phyloP scores from a whole-genome alignment of 495 filamentous ascomycete genomes.

The Sporormia fimetaria region DNA sequence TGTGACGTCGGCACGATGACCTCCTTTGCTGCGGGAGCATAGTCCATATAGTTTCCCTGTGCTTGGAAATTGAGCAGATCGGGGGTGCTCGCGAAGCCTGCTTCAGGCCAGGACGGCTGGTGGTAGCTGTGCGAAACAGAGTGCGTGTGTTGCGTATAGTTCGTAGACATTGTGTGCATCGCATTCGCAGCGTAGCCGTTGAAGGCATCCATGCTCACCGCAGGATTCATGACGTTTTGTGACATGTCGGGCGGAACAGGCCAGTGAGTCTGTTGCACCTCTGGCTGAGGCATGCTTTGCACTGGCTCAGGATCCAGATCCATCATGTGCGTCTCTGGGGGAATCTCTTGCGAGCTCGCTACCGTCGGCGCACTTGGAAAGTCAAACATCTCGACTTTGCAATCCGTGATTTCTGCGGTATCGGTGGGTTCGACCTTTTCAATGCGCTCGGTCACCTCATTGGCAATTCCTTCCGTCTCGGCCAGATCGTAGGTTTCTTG shows the following conservation, averaged over 20 bases:
- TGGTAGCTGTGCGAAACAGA: constrained; percentile 17
- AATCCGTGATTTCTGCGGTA: no score
- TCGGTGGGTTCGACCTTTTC: constrained; percentile 3
- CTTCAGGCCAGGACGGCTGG: constrained; percentile 15
- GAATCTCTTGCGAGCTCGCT: constrained; percentile 10
- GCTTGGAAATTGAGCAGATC: constrained; percentile 19
- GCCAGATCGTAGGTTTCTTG: constrained; percentile 20
- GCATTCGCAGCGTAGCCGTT: constrained; percentile 4
- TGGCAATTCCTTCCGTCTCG: constrained; percentile 2
- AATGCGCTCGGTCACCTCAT: constrained; percentile 1
- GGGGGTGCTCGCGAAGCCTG: constrained; percentile 14
- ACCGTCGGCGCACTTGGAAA: constrained; percentile 3
- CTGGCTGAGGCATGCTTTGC: constrained; percentile 6
- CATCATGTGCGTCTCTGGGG: constrained; percentile 14
- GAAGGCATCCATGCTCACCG: constrained; percentile 12
- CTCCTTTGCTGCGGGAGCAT: constrained; percentile 7
- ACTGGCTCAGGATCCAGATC: constrained; percentile 14
- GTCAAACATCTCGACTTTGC: constrained; percentile 17
- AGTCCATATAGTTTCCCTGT: constrained; percentile 13
- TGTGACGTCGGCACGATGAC: constrained; percentile 15
- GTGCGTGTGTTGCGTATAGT: constrained; percentile 10
- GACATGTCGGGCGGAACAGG: constrained; percentile 18
- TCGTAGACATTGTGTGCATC: constrained; percentile 9
- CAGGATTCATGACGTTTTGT: constrained; percentile 8
- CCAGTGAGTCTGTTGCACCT: constrained; percentile 14